Evolutionary conservation across 345 rosid genomes (phyloP).

Genomic region (Jatropha curcas): DNA sequence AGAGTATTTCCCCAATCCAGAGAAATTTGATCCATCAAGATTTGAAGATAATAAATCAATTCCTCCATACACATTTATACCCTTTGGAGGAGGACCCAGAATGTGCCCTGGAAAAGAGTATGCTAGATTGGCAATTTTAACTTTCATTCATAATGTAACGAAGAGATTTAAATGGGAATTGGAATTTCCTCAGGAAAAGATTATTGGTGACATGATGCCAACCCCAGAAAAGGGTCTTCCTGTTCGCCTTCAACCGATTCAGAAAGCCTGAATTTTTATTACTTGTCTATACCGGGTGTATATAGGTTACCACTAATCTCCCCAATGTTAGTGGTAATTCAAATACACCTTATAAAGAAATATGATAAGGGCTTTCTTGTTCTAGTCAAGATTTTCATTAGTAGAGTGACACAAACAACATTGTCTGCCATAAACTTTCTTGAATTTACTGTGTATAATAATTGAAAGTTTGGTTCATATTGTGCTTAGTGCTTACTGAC

Average conservation of each 20-base stretch:
- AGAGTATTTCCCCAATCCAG: slow-evolving; percentile 38
- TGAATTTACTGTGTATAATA: too few relatives aligned
- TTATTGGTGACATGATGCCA: slow-evolving; percentile 48
- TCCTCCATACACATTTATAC: slow-evolving; percentile 42
- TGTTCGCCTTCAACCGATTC: slow-evolving; percentile 29
- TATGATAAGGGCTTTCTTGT: too few relatives aligned
- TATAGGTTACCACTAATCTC: too few relatives aligned
- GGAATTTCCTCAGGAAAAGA: slow-evolving; percentile 28
- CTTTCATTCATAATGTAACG: slow-evolving; percentile 42
- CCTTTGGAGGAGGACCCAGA: slow-evolving; percentile 52
- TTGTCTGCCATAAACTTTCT: too few relatives aligned
- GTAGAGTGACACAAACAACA: too few relatives aligned
- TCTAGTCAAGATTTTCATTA: too few relatives aligned
- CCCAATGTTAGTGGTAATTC: too few relatives aligned
- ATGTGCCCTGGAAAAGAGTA: slow-evolving; percentile 55
- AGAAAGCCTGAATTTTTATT: too few relatives aligned
- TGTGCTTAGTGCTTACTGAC: too few relatives aligned
- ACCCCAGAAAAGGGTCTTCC: slow-evolving; percentile 50
- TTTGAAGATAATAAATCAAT: slow-evolving; percentile 28
- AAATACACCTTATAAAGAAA: too few relatives aligned
- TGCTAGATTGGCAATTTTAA: slow-evolving; percentile 40
- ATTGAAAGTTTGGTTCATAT: too few relatives aligned
- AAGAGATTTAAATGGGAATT: slow-evolving; percentile 41
- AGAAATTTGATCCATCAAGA: slow-evolving; percentile 43
- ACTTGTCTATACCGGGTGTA: too few relatives aligned